These are phyloP conservation scores for Rhododendron vialii DNA, from an alignment of 148 eudicot genomes.

Conservation along the genomic window DNA sequence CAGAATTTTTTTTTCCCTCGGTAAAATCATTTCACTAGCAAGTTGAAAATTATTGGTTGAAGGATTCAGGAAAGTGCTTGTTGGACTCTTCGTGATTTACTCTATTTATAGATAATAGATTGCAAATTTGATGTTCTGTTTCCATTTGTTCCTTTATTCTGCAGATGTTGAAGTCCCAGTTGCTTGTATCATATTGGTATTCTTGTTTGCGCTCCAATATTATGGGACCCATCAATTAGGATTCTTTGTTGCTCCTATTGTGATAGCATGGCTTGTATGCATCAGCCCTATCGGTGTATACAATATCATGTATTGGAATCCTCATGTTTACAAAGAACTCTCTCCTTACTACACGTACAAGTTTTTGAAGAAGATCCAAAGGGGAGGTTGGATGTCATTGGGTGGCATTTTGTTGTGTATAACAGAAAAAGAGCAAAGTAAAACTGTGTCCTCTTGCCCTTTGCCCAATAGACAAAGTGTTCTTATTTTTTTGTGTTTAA, in stretches of 20 bases:
- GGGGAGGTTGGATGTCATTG: constrained; percentile 92
- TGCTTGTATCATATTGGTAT: constrained; percentile 71
- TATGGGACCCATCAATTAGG: constrained; percentile 89
- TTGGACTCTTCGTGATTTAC: too few species aligned
- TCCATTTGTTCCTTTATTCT: constrained; percentile 1
- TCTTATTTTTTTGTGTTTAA: not conserved
- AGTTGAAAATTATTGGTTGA: too few species aligned
- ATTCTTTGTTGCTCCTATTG: constrained; percentile 88
- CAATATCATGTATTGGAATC: constrained; percentile 89
- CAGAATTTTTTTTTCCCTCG: too few species aligned
- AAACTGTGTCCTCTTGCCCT: constrained; percentile 3
- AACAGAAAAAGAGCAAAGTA: constrained; percentile 39
- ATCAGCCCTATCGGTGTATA: too few species aligned
- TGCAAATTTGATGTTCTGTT: not conserved
- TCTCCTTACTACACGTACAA: constrained; percentile 95
- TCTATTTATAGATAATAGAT: not conserved
- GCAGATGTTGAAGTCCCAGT: constrained; percentile 10
- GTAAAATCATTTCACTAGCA: too few species aligned
- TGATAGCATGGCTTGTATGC: constrained; percentile 82
- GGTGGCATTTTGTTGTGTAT: constrained; percentile 93
- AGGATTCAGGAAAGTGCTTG: too few species aligned
- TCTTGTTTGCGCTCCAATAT: constrained; percentile 79
- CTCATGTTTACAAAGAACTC: constrained; percentile 71
- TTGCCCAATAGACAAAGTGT: not conserved
- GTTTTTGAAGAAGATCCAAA: constrained; percentile 79